Base-by-base conservation (phyloP, 495 filamentous ascomycete species). In the Corynascus novoguineensis region DNA sequence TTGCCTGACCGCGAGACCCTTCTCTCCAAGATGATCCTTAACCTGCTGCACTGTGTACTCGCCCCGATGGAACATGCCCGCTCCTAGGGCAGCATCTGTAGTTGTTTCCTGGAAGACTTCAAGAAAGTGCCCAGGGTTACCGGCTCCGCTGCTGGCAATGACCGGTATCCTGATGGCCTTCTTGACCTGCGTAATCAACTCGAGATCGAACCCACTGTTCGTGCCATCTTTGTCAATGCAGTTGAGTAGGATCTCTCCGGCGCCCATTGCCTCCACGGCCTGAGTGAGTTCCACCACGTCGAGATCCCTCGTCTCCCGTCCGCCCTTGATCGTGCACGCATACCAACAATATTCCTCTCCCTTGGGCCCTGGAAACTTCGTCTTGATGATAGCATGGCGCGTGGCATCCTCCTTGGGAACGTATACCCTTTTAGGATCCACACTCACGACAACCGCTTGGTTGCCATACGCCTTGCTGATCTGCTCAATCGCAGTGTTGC, bases 141-240 rank as follows among this genome's bases (percentile, higher is more conserved):
- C 93, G 11, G 93, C 93, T 17, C 93, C 93, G 67, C 90, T 95
- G 45, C 89, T 95, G 49, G 93, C 90, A 73, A 98, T 95, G 42
- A 98, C 92, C 1, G 93, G 93, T 61, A 98, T 97, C 64, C 79
- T 87, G 58, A 95, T 78, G 6, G 87, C 81, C 29, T 68, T 72
- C 73, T 98, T 98, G 25, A 98, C 92, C 62, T 88, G 84, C 41
- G 82, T 76, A 60, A 98, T 90, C 37, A 98, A 74, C 75, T 97
- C 95, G 27, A 96, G 71, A 71, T 98, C 95, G 68, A 97, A 98
- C 2, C 93, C 93, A 68, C 84, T 88, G 69, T 95, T 96, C 55
- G 89, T 93, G 37, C 93, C 93, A 66, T 98, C 93, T 64, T 88
- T 91, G 75, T 98, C 95, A 57, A 98, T 97, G 75, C 90, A 97